Conservation (phyloP, 2,329 filamentous ascomycete genomes). For the Cytospora leucostoma region DNA sequence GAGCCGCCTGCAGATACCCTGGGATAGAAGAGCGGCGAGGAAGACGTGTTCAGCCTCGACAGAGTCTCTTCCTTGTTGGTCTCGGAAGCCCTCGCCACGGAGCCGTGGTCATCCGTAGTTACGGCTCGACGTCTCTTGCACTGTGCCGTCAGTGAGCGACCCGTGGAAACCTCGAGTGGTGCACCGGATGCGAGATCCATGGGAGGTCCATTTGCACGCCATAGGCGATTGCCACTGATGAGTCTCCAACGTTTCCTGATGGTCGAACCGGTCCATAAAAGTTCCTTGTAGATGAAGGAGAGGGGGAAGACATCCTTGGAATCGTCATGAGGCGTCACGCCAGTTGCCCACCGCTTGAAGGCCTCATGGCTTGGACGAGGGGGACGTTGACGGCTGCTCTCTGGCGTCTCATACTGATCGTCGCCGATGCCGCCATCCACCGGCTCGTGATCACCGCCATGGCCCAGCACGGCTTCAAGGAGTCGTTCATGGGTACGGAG, state of each 20-base stretch:
- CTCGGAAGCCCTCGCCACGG: background rate
- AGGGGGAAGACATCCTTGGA: conserved; percentile 48
- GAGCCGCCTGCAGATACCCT: conserved; percentile 33
- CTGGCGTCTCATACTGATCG: background rate
- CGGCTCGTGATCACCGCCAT: background rate
- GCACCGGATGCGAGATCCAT: conserved; percentile 34
- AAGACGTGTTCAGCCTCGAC: background rate
- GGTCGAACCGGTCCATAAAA: conserved; percentile 44
- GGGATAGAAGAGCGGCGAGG: conserved; percentile 24
- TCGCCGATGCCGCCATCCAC: background rate
- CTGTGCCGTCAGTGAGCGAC: conserved; percentile 26
- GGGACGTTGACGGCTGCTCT: conserved; percentile 1
- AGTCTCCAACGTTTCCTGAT: conserved; percentile 42
- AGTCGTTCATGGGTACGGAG: conserved; percentile 39
- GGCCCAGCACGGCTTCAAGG: conserved; percentile 34
- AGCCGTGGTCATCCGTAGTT: background rate
- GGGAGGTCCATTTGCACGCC: conserved; percentile 32
- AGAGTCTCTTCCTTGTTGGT: background rate
- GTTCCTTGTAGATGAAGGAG: conserved; percentile 39
- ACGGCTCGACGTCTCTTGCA: conserved; percentile 6
- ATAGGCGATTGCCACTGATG: conserved; percentile 44
- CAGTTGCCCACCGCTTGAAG: conserved; percentile 45
- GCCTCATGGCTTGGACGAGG: conserved; percentile 35
- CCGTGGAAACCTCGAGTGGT: conserved; percentile 31
- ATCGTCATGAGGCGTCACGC: conserved; percentile 45